These are phyloP conservation scores for Pleurotus pulmonarius DNA, from an alignment of 768 basidiomycete genomes.

Conservation along the genomic window DNA sequence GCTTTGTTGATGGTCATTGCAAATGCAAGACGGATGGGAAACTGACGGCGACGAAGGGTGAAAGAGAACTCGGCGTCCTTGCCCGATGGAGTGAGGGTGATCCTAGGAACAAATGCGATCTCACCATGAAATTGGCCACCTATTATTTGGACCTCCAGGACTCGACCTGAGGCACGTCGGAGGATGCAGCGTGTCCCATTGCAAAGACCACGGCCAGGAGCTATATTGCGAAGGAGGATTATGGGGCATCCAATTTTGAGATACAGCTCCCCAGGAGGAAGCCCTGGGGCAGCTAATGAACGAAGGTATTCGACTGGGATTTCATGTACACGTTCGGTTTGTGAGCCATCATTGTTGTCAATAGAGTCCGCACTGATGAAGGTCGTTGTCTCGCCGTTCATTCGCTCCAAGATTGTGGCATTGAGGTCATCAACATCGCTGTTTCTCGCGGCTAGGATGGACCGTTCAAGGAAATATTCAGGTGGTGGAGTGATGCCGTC, in stretches of 20 bases:
- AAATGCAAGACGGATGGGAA: constrained; percentile 41
- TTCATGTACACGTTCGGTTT: background rate
- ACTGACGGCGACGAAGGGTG: constrained; percentile 30
- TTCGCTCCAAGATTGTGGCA: constrained; percentile 14
- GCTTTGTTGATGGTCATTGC: constrained; percentile 46
- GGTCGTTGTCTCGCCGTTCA: constrained; percentile 5
- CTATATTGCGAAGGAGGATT: constrained; percentile 42
- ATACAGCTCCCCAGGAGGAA: constrained; percentile 33
- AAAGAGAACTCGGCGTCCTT: constrained; percentile 21
- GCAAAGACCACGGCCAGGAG: constrained; percentile 29
- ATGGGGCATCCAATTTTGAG: constrained; percentile 31
- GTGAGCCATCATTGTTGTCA: background rate
- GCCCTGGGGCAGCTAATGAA: constrained; percentile 28
- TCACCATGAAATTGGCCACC: constrained; percentile 33
- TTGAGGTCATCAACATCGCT: constrained; percentile 17
- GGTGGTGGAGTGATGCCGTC: constrained; percentile 6
- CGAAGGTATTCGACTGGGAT: constrained; percentile 34
- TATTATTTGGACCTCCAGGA: constrained; percentile 31
- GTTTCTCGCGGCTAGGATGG: constrained; percentile 22
- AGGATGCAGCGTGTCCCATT: constrained; percentile 34
- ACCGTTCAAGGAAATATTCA: constrained; percentile 19
- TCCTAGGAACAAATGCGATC: constrained; percentile 34
- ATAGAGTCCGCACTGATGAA: constrained; percentile 1
- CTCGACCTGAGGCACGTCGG: constrained; percentile 16
- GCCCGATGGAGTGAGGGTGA: constrained; percentile 26